A percentile compares a stretch with the other conserved stretches of the same genome.
phyloP scores from a whole-genome alignment of 1,284 basidiomycete genomes.

The Earliella scabrosa region DNA sequence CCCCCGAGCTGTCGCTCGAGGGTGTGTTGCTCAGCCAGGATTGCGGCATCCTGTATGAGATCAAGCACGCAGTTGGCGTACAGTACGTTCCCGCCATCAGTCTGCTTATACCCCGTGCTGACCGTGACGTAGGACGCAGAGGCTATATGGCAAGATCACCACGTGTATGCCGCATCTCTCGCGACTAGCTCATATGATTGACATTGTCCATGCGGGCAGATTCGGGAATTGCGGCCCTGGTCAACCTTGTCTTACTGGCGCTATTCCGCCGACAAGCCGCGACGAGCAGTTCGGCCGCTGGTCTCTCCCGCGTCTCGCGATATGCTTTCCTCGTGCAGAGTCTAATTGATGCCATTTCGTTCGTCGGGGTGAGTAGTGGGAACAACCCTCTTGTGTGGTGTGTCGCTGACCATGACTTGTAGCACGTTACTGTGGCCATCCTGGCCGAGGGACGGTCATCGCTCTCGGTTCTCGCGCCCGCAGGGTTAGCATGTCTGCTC shows the following conservation, averaged over 20 bases:
- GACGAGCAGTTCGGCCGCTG: constrained; percentile 76
- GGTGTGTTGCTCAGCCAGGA: constrained; percentile 75
- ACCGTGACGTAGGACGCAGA: constrained; percentile 46
- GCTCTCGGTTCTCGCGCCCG: constrained; percentile 79
- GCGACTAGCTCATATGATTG: not conserved
- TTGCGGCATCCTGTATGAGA: constrained; percentile 76
- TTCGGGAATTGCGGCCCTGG: constrained; percentile 68
- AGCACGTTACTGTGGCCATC: constrained; percentile 84
- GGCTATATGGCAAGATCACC: constrained; percentile 81
- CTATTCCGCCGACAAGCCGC: constrained; percentile 78
- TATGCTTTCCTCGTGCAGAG: constrained; percentile 83
- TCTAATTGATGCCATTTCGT: constrained; percentile 79
- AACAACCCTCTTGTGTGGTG: too few relatives aligned
- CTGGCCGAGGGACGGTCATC: constrained; percentile 80
- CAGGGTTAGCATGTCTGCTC: constrained; percentile 75
- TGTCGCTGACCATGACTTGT: not conserved
- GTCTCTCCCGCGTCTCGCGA: constrained; percentile 76
- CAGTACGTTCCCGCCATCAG: constrained; percentile 44
- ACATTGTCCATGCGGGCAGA: constrained; percentile 47
- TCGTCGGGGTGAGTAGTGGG: constrained; percentile 59
- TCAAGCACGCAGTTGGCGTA: constrained; percentile 69
- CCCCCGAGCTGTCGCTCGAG: constrained; percentile 61
- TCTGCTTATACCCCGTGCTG: not conserved
- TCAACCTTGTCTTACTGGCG: constrained; percentile 69
- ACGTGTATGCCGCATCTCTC: constrained; percentile 60